A percentile compares a stretch with the other conserved stretches of the same genome.
These are phyloP conservation scores for Ganoderma lingzhi DNA, from an alignment of 1,284 basidiomycete genomes.

Conservation along the genomic window DNA sequence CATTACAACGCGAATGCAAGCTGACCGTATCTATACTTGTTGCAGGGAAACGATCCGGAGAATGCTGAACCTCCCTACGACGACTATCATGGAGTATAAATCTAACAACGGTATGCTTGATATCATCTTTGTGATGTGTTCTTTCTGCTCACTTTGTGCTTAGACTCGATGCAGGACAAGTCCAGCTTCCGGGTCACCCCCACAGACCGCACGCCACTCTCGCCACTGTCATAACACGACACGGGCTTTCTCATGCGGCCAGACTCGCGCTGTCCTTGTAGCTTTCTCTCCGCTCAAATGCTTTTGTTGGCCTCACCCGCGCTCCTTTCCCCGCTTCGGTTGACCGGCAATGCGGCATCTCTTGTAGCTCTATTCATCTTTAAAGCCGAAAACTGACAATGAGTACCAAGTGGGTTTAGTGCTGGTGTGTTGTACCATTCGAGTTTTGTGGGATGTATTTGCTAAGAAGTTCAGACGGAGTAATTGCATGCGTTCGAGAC, in stretches of 20 bases:
- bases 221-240: conserved; percentile 48
- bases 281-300: neutral
- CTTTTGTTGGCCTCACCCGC: conserved; percentile 5
- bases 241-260: neutral
- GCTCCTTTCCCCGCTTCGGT: neutral
- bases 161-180: conserved; percentile 86
- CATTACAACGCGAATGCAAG: neutral
- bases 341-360: conserved; percentile 23
- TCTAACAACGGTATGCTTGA: conserved; percentile 73
- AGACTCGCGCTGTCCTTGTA: neutral
- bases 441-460: conserved; percentile 5
- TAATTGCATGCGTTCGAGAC: neutral
- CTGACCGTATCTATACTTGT: conserved; percentile 3
- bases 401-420: conserved; percentile 19
- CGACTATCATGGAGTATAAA: conserved; percentile 86
- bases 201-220: conserved; percentile 56
- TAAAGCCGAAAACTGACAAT: conserved; percentile 22
- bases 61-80: conserved; percentile 72
- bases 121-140: neutral
- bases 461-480: conserved; percentile 6
- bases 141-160: conserved; percentile 1
- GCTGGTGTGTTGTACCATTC: conserved; percentile 21
- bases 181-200: conserved; percentile 75
- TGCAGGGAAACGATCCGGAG: conserved; percentile 72
- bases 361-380: conserved; percentile 31